Conservation (phyloP, 2,329 filamentous ascomycete genomes). For the Xylaria sp. region DNA sequence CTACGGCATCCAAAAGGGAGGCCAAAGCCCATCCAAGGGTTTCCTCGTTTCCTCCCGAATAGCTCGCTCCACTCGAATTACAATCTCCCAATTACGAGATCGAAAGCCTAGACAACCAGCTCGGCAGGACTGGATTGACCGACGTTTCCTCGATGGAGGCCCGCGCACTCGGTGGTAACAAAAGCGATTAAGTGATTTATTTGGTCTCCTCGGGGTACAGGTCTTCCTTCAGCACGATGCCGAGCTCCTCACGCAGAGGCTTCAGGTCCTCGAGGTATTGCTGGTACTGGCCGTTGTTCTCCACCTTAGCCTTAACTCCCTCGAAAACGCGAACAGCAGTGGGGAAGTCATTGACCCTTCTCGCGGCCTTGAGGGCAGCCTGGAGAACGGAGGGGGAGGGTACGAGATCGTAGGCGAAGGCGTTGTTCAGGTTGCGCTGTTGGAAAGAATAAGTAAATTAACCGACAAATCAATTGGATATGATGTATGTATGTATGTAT, state of each 20-base stretch:
- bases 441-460: slow-evolving; percentile 23
- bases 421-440: slow-evolving; percentile 83
- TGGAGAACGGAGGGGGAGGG: slow-evolving; percentile 90
- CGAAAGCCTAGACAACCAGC: slow-evolving; percentile 3
- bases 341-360: slow-evolving; percentile 97
- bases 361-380: slow-evolving; percentile 91
- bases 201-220: slow-evolving; percentile 79
- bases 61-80: slow-evolving; percentile 23
- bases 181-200: slow-evolving; percentile 41
- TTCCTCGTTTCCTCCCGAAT: slow-evolving; percentile 19
- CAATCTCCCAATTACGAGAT: slow-evolving; percentile 9
- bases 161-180: slow-evolving; percentile 12
- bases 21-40: slow-evolving; percentile 26
- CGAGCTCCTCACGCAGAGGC: slow-evolving; percentile 91
- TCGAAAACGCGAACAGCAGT: slow-evolving; percentile 99
- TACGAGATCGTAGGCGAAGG: slow-evolving; percentile 99
- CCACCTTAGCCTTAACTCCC: slow-evolving; percentile 99
- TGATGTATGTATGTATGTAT: neutral
- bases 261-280: slow-evolving; percentile 96
- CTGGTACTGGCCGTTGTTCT: slow-evolving; percentile 97
- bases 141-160: slow-evolving; percentile 9
- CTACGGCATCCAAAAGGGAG: slow-evolving; percentile 28
- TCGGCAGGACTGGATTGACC: slow-evolving; percentile 8
- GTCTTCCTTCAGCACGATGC: slow-evolving; percentile 89
- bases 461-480: slow-evolving; percentile 3